These are phyloP conservation scores for Oxytropis ochrocephala DNA, from an alignment of 306 rosid species.

Conservation along the genomic window DNA sequence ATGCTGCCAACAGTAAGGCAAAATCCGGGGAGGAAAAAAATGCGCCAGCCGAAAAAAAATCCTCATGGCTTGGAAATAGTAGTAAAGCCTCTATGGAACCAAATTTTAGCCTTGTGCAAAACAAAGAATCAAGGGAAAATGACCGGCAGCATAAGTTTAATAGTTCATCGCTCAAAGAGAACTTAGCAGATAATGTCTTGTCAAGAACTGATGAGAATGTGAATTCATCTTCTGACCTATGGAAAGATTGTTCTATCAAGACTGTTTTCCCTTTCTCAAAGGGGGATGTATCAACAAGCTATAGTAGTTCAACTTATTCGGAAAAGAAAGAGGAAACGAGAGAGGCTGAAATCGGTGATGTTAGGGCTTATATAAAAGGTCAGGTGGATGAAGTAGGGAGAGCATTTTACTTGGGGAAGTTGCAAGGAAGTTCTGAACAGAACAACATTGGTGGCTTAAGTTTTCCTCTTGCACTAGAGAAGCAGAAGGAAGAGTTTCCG, in stretches of 20 bases:
- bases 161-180: conserved; percentile 47
- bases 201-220: conserved; percentile 51
- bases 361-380: conserved; percentile 60
- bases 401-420: conserved; percentile 56
- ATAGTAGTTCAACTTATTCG: conserved; percentile 31
- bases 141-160: conserved; percentile 46
- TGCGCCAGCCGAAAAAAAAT: conserved; percentile 43
- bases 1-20: conserved; percentile 31
- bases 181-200: conserved; percentile 55
- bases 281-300: conserved; percentile 52
- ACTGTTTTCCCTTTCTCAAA: conserved; percentile 72
- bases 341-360: conserved; percentile 48
- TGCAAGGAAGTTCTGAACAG: conserved; percentile 61
- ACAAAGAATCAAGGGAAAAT: conserved; percentile 45
- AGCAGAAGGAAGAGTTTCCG: conserved; percentile 77
- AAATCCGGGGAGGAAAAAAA: conserved; percentile 39
- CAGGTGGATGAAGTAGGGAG: conserved; percentile 91
- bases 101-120: conserved; percentile 34
- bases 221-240: conserved; percentile 50
- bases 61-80: conserved; percentile 57
- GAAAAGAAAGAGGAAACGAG: conserved; percentile 63
- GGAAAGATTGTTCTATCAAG: conserved; percentile 82
- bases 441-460: conserved; percentile 39
- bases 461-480: conserved; percentile 55
- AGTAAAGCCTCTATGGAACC: conserved; percentile 45